phyloP scores from a whole-genome alignment of 495 filamentous ascomycete species.

The Xylaria flabelliformis region DNA sequence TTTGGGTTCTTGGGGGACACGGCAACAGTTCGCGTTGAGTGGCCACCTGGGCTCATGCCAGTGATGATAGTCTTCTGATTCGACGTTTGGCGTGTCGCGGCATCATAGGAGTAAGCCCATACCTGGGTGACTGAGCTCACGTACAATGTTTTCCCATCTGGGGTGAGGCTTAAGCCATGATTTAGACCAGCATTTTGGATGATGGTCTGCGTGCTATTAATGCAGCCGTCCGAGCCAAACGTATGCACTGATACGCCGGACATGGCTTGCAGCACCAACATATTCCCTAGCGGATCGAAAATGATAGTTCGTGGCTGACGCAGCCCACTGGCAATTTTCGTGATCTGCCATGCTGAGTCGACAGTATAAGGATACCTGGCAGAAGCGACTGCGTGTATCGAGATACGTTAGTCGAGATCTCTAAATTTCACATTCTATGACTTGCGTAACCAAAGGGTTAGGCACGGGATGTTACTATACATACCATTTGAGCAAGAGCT shows the following conservation, averaged over 20 bases:
- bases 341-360: conserved; percentile 43
- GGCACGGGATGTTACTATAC: not conserved
- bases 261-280: conserved; percentile 63
- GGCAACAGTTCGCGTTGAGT: conserved; percentile 65
- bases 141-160: conserved; percentile 67
- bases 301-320: conserved; percentile 42
- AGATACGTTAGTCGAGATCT: not conserved
- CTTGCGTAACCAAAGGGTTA: not conserved
- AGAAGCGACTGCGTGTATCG: conserved; percentile 29
- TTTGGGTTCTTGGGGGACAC: conserved; percentile 55
- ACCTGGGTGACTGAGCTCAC: conserved; percentile 62
- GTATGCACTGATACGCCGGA: conserved; percentile 59
- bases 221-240: conserved; percentile 56
- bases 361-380: conserved; percentile 37
- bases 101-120: conserved; percentile 67
- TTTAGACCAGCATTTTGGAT: conserved; percentile 55
- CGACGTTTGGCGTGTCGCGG: conserved; percentile 47
- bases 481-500: conserved; percentile 35
- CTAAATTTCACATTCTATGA: not conserved
- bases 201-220: conserved; percentile 54
- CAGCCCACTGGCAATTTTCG: conserved; percentile 44
- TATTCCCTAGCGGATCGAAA: conserved; percentile 44
- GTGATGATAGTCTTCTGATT: conserved; percentile 58
- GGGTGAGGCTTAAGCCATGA: conserved; percentile 68
- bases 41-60: conserved; percentile 62